These are phyloP conservation scores for Solioccasus polychromus DNA, from an alignment of 768 basidiomycete genomes.

Conservation along the genomic window DNA sequence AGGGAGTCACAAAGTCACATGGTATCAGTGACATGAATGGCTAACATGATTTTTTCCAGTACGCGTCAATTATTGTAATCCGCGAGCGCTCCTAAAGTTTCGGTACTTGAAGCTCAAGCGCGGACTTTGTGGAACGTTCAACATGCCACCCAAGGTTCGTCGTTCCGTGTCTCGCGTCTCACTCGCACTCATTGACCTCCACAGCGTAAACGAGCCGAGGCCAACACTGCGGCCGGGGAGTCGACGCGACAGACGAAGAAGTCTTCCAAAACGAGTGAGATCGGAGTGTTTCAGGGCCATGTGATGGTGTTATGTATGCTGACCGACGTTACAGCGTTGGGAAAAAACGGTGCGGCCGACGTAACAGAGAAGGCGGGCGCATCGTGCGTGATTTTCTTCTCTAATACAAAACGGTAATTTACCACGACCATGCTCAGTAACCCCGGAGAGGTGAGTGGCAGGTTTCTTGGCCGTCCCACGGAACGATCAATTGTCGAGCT, in stretches of 20 bases:
- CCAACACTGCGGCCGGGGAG: constrained; percentile 28
- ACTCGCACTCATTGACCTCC: constrained; percentile 13
- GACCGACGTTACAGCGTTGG: too few species aligned
- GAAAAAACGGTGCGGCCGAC: constrained; percentile 9
- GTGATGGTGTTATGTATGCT: too few species aligned
- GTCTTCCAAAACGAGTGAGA: constrained; percentile 37
- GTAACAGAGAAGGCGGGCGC: constrained; percentile 5
- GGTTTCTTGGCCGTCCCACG: constrained; percentile 1
- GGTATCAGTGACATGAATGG: neutral
- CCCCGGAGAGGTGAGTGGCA: constrained; percentile 25
- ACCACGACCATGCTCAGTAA: constrained; percentile 16
- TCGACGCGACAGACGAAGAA: constrained; percentile 44
- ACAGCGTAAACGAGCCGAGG: constrained; percentile 61
- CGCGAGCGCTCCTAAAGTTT: constrained; percentile 11
- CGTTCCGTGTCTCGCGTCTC: neutral
- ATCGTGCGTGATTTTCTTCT: constrained; percentile 23
- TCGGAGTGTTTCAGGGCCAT: constrained; percentile 16
- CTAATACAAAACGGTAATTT: constrained; percentile 4
- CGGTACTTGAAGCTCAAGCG: constrained; percentile 4
- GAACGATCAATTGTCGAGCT: constrained; percentile 1
- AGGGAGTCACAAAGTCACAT: constrained; percentile 22
- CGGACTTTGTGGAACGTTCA: neutral
- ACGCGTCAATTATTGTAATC: constrained; percentile 19
- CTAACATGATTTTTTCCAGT: too few species aligned
- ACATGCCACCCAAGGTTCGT: constrained; percentile 40